These are phyloP conservation scores for Sinapis alba DNA, from an alignment of 441 rosid species.

Conservation along the genomic window DNA sequence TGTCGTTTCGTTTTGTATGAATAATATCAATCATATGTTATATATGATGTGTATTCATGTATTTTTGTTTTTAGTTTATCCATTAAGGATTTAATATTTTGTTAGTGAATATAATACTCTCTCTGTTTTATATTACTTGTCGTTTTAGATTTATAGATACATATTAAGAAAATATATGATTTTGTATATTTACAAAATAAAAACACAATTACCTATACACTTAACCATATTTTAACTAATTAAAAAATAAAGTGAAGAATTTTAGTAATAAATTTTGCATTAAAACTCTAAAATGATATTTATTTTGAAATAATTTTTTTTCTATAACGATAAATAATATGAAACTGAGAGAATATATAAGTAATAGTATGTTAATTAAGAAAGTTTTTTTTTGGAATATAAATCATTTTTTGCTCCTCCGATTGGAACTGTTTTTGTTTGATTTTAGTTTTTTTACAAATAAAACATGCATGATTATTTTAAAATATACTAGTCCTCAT, in stretches of 20 bases:
- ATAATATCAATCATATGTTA: not conserved
- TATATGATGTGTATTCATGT: not conserved
- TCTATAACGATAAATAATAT: too few relatives aligned
- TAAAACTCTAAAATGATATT: too few relatives aligned
- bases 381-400: not conserved
- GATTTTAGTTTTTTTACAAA: not conserved
- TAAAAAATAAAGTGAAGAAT: too few relatives aligned
- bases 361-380: not conserved
- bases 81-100: not conserved
- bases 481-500: constrained; percentile 2
- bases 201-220: too few relatives aligned
- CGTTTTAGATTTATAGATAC: too few relatives aligned
- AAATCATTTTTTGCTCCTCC: not conserved
- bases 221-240: too few relatives aligned
- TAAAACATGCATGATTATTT: not conserved
- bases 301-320: too few relatives aligned
- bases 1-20: not conserved
- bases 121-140: too few relatives aligned
- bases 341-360: too few relatives aligned
- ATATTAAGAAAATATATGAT: too few relatives aligned
- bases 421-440: not conserved
- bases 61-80: not conserved
- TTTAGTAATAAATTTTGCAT: too few relatives aligned
- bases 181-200: too few relatives aligned
- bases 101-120: not conserved